Evolutionary conservation across 495 filamentous ascomycete genomes (phyloP), one percentile per base, ranked within the genome.

Genomic region (Daldinia caldariorum): DNA sequence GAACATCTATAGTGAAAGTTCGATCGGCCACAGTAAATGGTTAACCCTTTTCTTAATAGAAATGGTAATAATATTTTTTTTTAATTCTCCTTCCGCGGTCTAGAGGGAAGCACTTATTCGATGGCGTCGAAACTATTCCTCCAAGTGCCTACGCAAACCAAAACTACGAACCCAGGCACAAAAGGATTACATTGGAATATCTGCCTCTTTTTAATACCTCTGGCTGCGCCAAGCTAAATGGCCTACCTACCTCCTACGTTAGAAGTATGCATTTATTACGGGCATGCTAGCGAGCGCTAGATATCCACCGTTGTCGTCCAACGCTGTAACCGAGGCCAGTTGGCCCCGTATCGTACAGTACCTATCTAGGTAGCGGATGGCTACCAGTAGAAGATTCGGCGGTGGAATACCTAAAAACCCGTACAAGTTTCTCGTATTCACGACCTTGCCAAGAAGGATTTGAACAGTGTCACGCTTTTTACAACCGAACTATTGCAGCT

Each of bases 391-490:
- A 18, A 50, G 45, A 49, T 41, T 56, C 20, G 39, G 38, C 35
- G 58, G 58, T 54, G 50, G 59, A n/a, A 59, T 50, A 53, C 62
- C 29, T 57, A 61, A 50, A 63, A 63, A 57, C n/a, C 56, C 13
- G 29, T 32, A 61, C 58, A 39, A 35, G 59, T 55, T 26, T 26
- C 60, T 72, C 69, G 69, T 72, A 72, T 72, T 72, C 63, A 67
- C 45, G 34, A 64, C 38, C 54, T 43, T 51, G 53, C 58, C 47
- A 58, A 61, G 55, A 49, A 59, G 37, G 8, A 50, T 13, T 53
- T 47, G 13, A 32, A 35, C 20, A n/a, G 51, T 39, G 59, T 65
- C 59, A 67, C 63, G 43, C 56, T 43, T 16, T 68, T 49, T 50
- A 60, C 57, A 53, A 61, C 63, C 63, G 41, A 54, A 34, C 50